Conservation (phyloP, 1,284 basidiomycete species). For the Abortiporus biennis region DNA sequence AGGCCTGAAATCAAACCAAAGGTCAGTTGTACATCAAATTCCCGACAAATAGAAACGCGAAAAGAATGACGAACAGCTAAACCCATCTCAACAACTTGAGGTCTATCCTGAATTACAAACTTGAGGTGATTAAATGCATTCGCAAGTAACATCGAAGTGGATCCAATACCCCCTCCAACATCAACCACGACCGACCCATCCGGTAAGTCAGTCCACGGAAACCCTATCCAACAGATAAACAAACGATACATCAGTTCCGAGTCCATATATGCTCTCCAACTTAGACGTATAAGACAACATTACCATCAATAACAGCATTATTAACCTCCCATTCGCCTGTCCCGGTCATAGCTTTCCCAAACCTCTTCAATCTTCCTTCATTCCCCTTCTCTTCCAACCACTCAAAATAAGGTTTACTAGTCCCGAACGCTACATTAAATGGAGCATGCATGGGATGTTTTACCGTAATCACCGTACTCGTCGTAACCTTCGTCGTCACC, state of each 20-base stretch:
- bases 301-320: conserved; percentile 32
- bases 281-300: too few relatives aligned
- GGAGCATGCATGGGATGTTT: conserved; percentile 24
- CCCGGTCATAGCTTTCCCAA: conserved; percentile 67
- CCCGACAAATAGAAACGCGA: background rate
- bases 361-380: conserved; percentile 44
- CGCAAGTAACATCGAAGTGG: conserved; percentile 62
- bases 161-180: conserved; percentile 73
- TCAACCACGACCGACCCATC: conserved; percentile 59
- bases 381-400: conserved; percentile 32
- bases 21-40: background rate
- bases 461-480: conserved; percentile 5
- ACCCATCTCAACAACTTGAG: conserved; percentile 57
- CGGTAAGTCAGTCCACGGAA: conserved; percentile 55
- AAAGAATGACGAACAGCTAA: conserved; percentile 32
- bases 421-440: conserved; percentile 29
- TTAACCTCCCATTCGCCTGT: conserved; percentile 58
- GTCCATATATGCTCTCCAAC: too few relatives aligned
- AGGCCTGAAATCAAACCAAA: conserved; percentile 33
- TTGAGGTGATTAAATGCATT: conserved; percentile 45
- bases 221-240: conserved; percentile 32
- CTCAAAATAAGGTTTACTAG: conserved; percentile 27
- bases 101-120: conserved; percentile 68
- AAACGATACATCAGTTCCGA: too few relatives aligned
- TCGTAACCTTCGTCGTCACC: background rate